These are phyloP conservation scores for Ophiosphaerella herpotricha DNA, from an alignment of 2,329 filamentous ascomycete species.

Conservation along the genomic window DNA sequence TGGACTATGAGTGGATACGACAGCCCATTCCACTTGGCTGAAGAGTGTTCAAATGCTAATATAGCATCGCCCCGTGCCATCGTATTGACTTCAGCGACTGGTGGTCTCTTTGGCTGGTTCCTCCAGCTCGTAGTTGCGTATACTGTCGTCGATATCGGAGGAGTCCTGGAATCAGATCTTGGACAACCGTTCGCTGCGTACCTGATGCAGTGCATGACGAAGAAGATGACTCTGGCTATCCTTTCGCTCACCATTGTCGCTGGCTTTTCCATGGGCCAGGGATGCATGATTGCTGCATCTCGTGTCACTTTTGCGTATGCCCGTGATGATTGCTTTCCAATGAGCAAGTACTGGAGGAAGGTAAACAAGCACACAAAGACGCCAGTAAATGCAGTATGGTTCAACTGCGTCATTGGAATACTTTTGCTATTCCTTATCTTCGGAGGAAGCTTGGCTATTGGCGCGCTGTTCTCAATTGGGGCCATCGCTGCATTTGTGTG, in stretches of 20 bases:
- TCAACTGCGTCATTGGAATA: constrained; percentile 65
- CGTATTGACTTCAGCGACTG: constrained; percentile 68
- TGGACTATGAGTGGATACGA: constrained; percentile 74
- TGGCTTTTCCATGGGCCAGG: constrained; percentile 73
- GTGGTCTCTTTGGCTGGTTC: constrained; percentile 72
- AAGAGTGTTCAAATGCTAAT: constrained; percentile 75
- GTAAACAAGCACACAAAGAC: constrained; percentile 67
- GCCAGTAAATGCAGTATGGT: constrained; percentile 72
- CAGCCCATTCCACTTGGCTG: constrained; percentile 71
- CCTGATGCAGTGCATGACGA: constrained; percentile 66
- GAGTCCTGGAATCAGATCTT: constrained; percentile 63
- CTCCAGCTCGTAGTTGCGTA: constrained; percentile 76
- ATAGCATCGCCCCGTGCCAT: constrained; percentile 73
- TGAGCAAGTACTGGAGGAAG: constrained; percentile 61
- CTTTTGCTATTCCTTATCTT: constrained; percentile 68
- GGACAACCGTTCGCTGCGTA: constrained; percentile 75
- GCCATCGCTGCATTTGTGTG: constrained; percentile 68
- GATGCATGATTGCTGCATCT: constrained; percentile 70
- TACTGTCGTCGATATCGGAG: constrained; percentile 67
- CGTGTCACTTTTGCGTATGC: constrained; percentile 75
- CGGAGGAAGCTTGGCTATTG: constrained; percentile 64
- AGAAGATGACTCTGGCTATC: constrained; percentile 64
- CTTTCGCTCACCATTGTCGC: constrained; percentile 70
- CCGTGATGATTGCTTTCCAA: constrained; percentile 71
- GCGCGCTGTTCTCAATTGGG: constrained; percentile 71